Evolutionary conservation across 1,139 yeast genomes (phyloP).

Genomic region (Eremothecium gossypii): DNA sequence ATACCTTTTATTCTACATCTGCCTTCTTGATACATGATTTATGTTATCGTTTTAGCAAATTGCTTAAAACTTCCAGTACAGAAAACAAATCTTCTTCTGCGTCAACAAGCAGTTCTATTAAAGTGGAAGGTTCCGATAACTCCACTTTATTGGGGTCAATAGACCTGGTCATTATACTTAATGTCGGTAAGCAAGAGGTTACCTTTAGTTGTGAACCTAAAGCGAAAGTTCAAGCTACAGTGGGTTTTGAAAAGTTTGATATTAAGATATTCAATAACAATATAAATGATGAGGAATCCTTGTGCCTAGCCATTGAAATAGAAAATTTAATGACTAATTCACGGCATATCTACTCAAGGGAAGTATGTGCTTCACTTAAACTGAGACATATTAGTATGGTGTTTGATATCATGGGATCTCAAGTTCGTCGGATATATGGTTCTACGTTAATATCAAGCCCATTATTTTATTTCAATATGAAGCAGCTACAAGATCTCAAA

Average conservation of each 20-base stretch:
- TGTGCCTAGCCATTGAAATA: slow-evolving; percentile 39
- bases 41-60: slow-evolving; percentile 35
- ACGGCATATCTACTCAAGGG: slow-evolving; percentile 87
- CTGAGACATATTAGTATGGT: slow-evolving; percentile 43
- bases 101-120: neutral
- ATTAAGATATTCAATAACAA: slow-evolving; percentile 50
- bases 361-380: slow-evolving; percentile 66
- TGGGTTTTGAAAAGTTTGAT: slow-evolving; percentile 58
- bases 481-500: slow-evolving; percentile 79
- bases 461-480: slow-evolving; percentile 58
- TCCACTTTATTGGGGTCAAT: slow-evolving; percentile 37
- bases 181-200: slow-evolving; percentile 63
- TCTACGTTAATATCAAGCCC: slow-evolving; percentile 50
- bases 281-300: slow-evolving; percentile 34
- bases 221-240: slow-evolving; percentile 83
- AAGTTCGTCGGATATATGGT: slow-evolving; percentile 37
- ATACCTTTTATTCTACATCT: slow-evolving; percentile 60
- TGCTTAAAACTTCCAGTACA: slow-evolving; percentile 28
- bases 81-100: neutral
- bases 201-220: slow-evolving; percentile 85
- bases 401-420: slow-evolving; percentile 36
- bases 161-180: slow-evolving; percentile 55
- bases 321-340: slow-evolving; percentile 56
- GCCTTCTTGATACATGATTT: slow-evolving; percentile 69
- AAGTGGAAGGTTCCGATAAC: slow-evolving; percentile 3